A percentile compares a stretch with the other conserved stretches of the same genome.
Evolutionary conservation across 176 grass and related monocot species (phyloP).

Genomic region (Cenchrus americanus): DNA sequence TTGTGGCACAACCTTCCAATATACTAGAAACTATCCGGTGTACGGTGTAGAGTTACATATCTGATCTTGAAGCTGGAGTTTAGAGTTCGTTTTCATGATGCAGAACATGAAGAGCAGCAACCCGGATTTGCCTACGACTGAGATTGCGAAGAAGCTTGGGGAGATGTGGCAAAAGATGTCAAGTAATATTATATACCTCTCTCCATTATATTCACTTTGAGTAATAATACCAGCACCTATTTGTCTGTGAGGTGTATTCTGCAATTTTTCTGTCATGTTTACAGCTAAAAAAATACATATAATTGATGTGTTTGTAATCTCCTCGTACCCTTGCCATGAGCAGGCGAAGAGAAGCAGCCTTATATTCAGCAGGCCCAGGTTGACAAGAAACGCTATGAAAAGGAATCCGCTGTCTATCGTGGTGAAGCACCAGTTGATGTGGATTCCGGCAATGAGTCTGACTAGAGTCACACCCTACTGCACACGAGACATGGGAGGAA

Average conservation of each 20-base stretch:
- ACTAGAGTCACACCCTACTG: constrained; percentile 39
- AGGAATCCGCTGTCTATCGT: constrained; percentile 69
- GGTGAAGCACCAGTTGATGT: constrained; percentile 48
- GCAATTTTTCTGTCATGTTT: neutral
- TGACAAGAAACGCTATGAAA: constrained; percentile 73
- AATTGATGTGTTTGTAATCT: constrained; percentile 6
- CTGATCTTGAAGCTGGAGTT: constrained; percentile 14
- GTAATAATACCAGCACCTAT: neutral
- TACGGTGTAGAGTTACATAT: constrained; percentile 17
- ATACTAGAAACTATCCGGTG: neutral
- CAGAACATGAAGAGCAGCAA: constrained; percentile 76
- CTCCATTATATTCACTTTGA: constrained; percentile 22
- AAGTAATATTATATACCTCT: constrained; percentile 57
- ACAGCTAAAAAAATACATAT: neutral
- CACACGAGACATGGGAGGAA: neutral
- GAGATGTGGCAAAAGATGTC: constrained; percentile 93
- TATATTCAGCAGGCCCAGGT: constrained; percentile 68
- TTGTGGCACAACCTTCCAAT: neutral
- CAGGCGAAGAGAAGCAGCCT: constrained; percentile 81
- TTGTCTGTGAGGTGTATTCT: too few species aligned
- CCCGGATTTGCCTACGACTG: constrained; percentile 72
- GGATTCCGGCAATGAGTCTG: constrained; percentile 65
- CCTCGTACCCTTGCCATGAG: constrained; percentile 15
- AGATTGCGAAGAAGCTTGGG: constrained; percentile 78
- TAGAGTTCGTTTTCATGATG: constrained; percentile 38